Conservation (phyloP, 2,329 filamentous ascomycete genomes). For the Aspergillus thermomutatus region DNA sequence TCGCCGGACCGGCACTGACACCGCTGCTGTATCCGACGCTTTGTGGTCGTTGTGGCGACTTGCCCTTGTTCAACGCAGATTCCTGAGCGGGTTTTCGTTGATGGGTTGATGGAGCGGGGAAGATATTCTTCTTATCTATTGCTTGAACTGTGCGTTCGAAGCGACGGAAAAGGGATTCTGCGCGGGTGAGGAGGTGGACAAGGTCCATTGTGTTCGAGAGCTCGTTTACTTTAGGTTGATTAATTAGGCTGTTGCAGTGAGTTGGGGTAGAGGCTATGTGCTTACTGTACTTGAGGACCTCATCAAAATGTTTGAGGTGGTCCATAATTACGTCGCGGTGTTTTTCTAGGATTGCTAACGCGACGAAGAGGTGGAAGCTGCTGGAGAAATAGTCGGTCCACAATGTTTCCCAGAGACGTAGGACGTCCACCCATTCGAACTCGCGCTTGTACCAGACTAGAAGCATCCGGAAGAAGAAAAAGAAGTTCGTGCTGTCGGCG, state of each 20-base stretch:
- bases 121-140: slow-evolving; percentile 86
- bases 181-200: slow-evolving; percentile 77
- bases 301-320: slow-evolving; percentile 90
- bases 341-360: slow-evolving; percentile 90
- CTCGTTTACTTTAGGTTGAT: slow-evolving; percentile 71
- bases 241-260: not conserved
- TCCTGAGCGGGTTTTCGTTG: slow-evolving; percentile 44
- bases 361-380: slow-evolving; percentile 92
- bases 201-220: slow-evolving; percentile 91
- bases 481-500: slow-evolving; percentile 96
- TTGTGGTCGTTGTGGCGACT: slow-evolving; percentile 22
- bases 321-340: slow-evolving; percentile 95
- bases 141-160: slow-evolving; percentile 88
- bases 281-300: slow-evolving; percentile 92
- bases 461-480: slow-evolving; percentile 99
- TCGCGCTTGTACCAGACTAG: slow-evolving; percentile 99
- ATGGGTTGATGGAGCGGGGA: slow-evolving; percentile 57
- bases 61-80: slow-evolving; percentile 26
- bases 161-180: slow-evolving; percentile 81
- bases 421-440: slow-evolving; percentile 82
- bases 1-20: slow-evolving; percentile 9
- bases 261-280: slow-evolving; percentile 9
- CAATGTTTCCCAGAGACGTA: slow-evolving; percentile 84
- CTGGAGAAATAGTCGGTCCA: slow-evolving; percentile 92
- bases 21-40: slow-evolving; percentile 24